Conservation (phyloP, 2,329 filamentous ascomycete genomes). For the Fusarium sambucinum region DNA sequence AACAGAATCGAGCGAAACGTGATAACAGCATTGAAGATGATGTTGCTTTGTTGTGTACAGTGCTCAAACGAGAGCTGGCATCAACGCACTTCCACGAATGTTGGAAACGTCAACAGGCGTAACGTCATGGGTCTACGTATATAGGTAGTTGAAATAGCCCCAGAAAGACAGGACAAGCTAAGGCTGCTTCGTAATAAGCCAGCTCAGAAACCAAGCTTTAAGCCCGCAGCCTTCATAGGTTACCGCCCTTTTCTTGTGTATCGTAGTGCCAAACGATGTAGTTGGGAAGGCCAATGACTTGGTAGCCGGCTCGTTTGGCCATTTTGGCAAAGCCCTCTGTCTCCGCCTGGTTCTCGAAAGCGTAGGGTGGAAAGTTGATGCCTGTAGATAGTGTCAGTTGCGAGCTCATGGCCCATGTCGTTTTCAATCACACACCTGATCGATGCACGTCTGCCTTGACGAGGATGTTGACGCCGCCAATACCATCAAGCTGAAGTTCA, state of each 20-base stretch:
- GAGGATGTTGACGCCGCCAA: slow-evolving; percentile 96
- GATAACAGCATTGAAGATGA: slow-evolving; percentile 4
- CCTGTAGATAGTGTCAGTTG: slow-evolving; percentile 64
- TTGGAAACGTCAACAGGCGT: slow-evolving; percentile 41
- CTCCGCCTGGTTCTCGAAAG: slow-evolving; percentile 98
- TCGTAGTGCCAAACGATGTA: slow-evolving; percentile 99
- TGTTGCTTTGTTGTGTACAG: slow-evolving; percentile 8
- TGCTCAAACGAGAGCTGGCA: slow-evolving; percentile 9
- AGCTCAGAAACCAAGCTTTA: slow-evolving; percentile 10
- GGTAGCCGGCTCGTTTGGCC: slow-evolving; percentile 95
- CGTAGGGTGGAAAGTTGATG: slow-evolving; percentile 96
- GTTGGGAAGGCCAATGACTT: slow-evolving; percentile 92
- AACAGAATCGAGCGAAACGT: slow-evolving; percentile 15
- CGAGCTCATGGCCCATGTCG: not conserved
- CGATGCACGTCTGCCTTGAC: slow-evolving; percentile 98
- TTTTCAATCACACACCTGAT: slow-evolving; percentile 71
- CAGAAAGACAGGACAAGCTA: slow-evolving; percentile 1
- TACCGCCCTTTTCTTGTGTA: slow-evolving; percentile 93
- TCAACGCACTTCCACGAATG: slow-evolving; percentile 7
- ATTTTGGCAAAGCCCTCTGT: slow-evolving; percentile 99
- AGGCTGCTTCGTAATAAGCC: slow-evolving; percentile 5
- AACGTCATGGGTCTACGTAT: slow-evolving; percentile 35
- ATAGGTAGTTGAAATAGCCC: slow-evolving; percentile 14
- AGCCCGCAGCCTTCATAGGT: slow-evolving; percentile 59
- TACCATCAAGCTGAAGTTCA: slow-evolving; percentile 92